phyloP scores from a whole-genome alignment of 306 rosid species.

The Glycine soja region DNA sequence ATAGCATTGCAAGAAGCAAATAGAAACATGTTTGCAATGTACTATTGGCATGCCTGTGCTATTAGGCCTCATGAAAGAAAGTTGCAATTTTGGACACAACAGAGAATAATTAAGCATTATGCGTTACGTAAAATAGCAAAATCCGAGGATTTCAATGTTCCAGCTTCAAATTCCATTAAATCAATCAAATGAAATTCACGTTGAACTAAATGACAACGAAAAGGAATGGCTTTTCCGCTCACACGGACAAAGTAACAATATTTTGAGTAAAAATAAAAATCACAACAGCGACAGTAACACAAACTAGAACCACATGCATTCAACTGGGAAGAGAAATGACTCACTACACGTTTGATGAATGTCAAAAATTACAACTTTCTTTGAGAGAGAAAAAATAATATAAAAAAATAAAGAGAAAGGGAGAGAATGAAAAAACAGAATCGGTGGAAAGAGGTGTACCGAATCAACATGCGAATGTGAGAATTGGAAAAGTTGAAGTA shows the following conservation, averaged over 20 bases:
- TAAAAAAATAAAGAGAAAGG: background rate
- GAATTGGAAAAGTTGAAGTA: conserved; percentile 42
- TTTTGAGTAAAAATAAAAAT: conserved; percentile 37
- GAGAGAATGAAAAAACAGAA: background rate
- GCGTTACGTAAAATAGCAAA: conserved; percentile 33
- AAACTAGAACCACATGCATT: conserved; percentile 39
- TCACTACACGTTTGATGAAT: conserved; percentile 4
- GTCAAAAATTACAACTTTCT: conserved; percentile 38
- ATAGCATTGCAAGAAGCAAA: conserved; percentile 33
- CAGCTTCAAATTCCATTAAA: conserved; percentile 24
- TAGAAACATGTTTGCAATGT: background rate
- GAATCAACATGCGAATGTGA: conserved; percentile 42
- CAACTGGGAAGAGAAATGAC: conserved; percentile 33
- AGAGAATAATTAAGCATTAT: background rate
- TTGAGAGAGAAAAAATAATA: background rate
- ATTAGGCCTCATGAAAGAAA: conserved; percentile 5
- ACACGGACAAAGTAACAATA: background rate
- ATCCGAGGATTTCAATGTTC: background rate
- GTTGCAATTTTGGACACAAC: background rate
- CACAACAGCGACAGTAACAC: background rate
- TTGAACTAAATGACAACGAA: conserved; percentile 32
- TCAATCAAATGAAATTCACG: conserved; percentile 39
- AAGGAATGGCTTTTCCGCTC: conserved; percentile 33
- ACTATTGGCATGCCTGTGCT: conserved; percentile 11
- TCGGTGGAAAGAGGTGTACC: conserved; percentile 48